phyloP scores from a whole-genome alignment of 2,329 filamentous ascomycete species.

The Hymenoscyphus fraxineus region DNA sequence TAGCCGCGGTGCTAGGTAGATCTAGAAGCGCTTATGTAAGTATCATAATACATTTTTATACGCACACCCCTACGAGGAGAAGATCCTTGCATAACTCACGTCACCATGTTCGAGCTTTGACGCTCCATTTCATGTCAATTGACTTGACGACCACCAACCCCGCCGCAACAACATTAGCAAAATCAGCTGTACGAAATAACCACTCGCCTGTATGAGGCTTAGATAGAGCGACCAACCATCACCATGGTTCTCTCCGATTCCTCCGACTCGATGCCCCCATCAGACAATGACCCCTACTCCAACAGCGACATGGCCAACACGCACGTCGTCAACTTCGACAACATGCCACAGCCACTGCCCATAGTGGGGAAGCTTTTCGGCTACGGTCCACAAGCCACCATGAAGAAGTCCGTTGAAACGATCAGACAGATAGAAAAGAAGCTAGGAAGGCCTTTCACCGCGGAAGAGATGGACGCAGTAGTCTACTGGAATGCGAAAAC shows the following conservation, averaged over 20 bases:
- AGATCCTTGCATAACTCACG: not conserved
- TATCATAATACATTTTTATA: too few relatives aligned
- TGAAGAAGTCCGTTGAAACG: conserved; percentile 7
- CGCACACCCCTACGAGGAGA: not conserved
- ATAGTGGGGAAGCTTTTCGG: conserved; percentile 21
- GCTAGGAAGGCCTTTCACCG: conserved; percentile 24
- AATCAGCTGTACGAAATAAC: not conserved
- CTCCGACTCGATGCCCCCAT: conserved; percentile 26
- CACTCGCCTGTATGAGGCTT: not conserved
- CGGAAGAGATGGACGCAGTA: conserved; percentile 31
- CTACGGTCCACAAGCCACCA: conserved; percentile 18
- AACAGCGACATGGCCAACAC: conserved; percentile 4
- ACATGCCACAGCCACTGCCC: conserved; percentile 11
- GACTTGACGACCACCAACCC: not conserved
- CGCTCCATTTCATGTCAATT: not conserved
- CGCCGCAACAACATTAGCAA: not conserved
- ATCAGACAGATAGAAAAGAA: conserved; percentile 8
- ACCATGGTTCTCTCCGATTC: conserved; percentile 14
- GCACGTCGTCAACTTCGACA: not conserved
- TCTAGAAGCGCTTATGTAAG: too few relatives aligned
- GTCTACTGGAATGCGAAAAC: conserved; percentile 30
- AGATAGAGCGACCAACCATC: not conserved
- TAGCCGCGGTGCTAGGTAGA: too few relatives aligned
- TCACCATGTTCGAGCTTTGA: not conserved
- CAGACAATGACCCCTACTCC: conserved; percentile 30